A percentile compares a stretch with the other conserved stretches of the same genome.
These are phyloP conservation scores for Wickerhamiella alocasiicola DNA, from an alignment of 805 yeast genomes.

Conservation along the genomic window DNA sequence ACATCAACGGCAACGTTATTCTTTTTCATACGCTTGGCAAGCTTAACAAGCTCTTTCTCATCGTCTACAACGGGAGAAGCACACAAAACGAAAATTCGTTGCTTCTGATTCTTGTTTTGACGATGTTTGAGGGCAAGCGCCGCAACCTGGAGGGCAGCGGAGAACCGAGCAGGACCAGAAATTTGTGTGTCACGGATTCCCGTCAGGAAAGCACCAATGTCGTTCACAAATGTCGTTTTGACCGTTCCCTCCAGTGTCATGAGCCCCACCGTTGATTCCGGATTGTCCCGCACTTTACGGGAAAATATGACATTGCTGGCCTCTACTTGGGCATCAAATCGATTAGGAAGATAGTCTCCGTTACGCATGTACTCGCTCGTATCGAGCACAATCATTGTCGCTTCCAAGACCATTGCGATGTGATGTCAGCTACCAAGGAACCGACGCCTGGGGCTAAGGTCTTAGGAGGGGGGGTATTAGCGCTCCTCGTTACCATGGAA, in stretches of 20 bases:
- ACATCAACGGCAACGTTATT: conserved; percentile 83
- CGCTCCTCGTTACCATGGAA: conserved; percentile 1
- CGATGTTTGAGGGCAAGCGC: conserved; percentile 89
- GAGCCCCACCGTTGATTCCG: conserved; percentile 88
- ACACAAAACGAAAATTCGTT: conserved; percentile 78
- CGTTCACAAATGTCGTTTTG: conserved; percentile 75
- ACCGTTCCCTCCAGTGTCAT: conserved; percentile 85
- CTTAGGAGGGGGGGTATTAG: neutral
- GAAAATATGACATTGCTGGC: conserved; percentile 79
- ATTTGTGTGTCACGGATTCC: conserved; percentile 72
- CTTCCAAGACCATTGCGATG: conserved; percentile 72
- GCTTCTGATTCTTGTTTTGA: conserved; percentile 84
- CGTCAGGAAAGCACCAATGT: conserved; percentile 70
- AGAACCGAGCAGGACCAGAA: conserved; percentile 53
- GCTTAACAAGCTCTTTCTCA: conserved; percentile 59
- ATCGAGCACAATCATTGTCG: conserved; percentile 89
- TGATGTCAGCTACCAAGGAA: too few relatives aligned
- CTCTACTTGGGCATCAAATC: conserved; percentile 87
- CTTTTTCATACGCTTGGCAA: conserved; percentile 88
- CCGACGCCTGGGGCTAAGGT: neutral
- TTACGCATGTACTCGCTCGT: conserved; percentile 93
- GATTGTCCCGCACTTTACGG: conserved; percentile 75
- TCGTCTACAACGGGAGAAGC: conserved; percentile 71
- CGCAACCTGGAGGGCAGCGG: conserved; percentile 86
- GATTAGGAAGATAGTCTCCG: conserved; percentile 80